Evolutionary conservation across 768 basidiomycete species (phyloP), one percentile per base, ranked within the genome.

Genomic region (Lyophyllum semitale): DNA sequence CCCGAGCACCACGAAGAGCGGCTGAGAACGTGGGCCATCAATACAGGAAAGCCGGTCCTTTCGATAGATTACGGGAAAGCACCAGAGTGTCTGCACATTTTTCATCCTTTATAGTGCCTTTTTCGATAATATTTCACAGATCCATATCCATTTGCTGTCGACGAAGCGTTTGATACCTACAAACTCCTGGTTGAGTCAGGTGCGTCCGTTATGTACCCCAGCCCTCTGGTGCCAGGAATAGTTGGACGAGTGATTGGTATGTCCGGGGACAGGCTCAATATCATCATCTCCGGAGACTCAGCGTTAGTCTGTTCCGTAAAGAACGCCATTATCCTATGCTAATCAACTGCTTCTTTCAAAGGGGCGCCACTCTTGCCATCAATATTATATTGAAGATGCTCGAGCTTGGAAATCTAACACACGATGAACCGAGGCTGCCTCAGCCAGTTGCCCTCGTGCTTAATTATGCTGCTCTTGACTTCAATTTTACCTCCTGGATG

Each of bases 401-500:
- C 38, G 94, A 98, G 71, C 77, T 73, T 56, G 73, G 83, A 58
- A 67, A 72, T 48, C 70, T 60, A 44, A 66, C 71, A 63, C 67
- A 63, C 58, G 73, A 69, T 15, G 74, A 69, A 50, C 54, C 66
- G 33, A 58, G 68, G 20, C 76, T 96, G 29, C 89, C 87, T 1
- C 77, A 82, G 17, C 97, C 97, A 1, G 73, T 88, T 35, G 90
- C 91, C 1, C 77, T 98, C 54, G 86, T 97, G 26, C 82, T 96
- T 51, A 93, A 85, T 61, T 99, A 98, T 70, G 84, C 95, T 0
- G 91, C 90, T 23, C 81, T 98, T 42, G 95, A 98, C 70, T 98
- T 99, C 76, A 98, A 98, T 69, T 98, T 96, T 65, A 94, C 93
- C 0, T 96, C 95, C 20, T 98, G 96, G 96, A 94, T 95, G 93